A percentile compares a stretch with the other conserved stretches of the same genome.
phyloP scores from a whole-genome alignment of 306 rosid genomes.

The Gastrolobium bilobum region DNA sequence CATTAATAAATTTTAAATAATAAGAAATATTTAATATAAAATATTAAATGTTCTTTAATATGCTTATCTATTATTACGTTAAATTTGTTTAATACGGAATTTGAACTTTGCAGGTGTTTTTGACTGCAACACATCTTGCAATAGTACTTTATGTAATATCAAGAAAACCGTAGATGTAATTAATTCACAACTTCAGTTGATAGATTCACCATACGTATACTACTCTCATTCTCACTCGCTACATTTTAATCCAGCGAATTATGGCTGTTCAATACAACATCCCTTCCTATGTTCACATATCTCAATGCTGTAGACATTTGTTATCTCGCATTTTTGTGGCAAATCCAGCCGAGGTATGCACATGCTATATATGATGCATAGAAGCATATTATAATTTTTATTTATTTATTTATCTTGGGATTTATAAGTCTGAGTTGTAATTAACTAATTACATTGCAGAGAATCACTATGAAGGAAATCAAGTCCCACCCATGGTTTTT shows the following conservation, averaged over 20 bases:
- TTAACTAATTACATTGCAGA: slow-evolving; percentile 45
- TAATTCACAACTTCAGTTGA: not conserved
- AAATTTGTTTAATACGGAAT: not conserved
- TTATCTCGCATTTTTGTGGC: slow-evolving; percentile 77
- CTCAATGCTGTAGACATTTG: slow-evolving; percentile 69
- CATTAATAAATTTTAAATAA: no score
- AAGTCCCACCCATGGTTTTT: slow-evolving; percentile 73
- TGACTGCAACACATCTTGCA: slow-evolving; percentile 78
- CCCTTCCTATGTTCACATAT: slow-evolving; percentile 68
- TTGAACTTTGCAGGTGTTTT: slow-evolving; percentile 59
- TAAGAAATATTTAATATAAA: no score
- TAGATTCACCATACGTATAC: slow-evolving; percentile 17
- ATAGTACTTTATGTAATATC: slow-evolving; percentile 72
- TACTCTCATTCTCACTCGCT: not conserved
- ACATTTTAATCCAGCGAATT: slow-evolving; percentile 60
- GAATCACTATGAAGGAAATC: slow-evolving; percentile 68
- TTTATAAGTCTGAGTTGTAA: slow-evolving; percentile 18
- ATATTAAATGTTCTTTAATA: no score
- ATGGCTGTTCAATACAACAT: slow-evolving; percentile 73
- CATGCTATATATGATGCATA: not conserved
- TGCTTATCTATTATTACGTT: not conserved
- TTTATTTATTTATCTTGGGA: not conserved
- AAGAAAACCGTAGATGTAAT: slow-evolving; percentile 61
- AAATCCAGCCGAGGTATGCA: slow-evolving; percentile 65
- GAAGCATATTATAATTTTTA: not conserved